These are phyloP conservation scores for Hypoxylon sp. DNA, from an alignment of 2,329 filamentous ascomycete genomes.

Conservation along the genomic window DNA sequence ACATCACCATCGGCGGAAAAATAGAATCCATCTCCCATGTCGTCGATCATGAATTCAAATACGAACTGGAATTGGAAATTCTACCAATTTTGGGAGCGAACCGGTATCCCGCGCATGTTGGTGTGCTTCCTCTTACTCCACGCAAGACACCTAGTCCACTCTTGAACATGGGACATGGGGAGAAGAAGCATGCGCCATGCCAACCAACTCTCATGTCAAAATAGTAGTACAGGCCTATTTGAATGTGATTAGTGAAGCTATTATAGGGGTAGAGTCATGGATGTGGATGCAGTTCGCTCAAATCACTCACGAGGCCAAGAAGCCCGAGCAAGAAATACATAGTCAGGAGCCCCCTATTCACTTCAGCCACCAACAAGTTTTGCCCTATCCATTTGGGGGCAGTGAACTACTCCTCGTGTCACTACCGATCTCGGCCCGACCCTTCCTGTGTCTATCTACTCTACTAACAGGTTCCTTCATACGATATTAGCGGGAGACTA, in stretches of 20 bases:
- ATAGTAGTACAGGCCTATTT: constrained; percentile 8
- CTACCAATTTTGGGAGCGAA: constrained; percentile 12
- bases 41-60: constrained; percentile 19
- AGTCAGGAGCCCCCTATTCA: constrained; percentile 20
- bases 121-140: constrained; percentile 13
- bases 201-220: constrained; percentile 25
- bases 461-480: constrained; percentile 17
- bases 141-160: constrained; percentile 11
- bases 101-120: constrained; percentile 22
- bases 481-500: constrained; percentile 8
- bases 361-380: constrained; percentile 32
- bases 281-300: constrained; percentile 13
- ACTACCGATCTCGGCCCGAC: constrained; percentile 36
- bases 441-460: constrained; percentile 29
- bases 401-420: constrained; percentile 1
- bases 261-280: constrained; percentile 20
- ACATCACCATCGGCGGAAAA: constrained; percentile 7
- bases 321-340: constrained; percentile 24
- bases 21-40: constrained; percentile 1
- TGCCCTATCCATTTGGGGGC: constrained; percentile 20
- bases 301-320: constrained; percentile 21
- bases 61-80: constrained; percentile 5
- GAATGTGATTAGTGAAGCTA: constrained; percentile 9
- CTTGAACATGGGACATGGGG: constrained; percentile 13
- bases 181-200: constrained; percentile 11